Conservation (phyloP, 1,284 basidiomycete genomes). For the Laetiporus sulphureus region DNA sequence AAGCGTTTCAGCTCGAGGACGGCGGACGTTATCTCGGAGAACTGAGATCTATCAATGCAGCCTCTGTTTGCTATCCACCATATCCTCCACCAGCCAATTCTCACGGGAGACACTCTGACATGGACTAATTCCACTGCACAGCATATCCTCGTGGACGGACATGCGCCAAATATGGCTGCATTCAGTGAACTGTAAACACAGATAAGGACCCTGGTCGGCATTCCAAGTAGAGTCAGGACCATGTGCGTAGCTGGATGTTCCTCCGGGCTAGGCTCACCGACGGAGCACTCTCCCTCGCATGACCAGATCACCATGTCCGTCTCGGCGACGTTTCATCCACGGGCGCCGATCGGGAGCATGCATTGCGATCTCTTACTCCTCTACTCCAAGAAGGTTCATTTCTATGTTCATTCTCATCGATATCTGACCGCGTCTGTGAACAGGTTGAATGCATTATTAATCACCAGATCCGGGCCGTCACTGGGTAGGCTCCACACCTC, state of each 20-base stretch:
- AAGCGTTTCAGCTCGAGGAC: too few species aligned
- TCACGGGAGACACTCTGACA: too few species aligned
- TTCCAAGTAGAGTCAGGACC: neutral
- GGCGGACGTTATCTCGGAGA: too few species aligned
- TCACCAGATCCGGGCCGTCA: neutral
- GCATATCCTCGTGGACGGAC: too few species aligned
- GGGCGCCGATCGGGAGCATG: constrained; percentile 1
- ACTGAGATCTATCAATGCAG: too few species aligned
- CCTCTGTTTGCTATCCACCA: too few species aligned
- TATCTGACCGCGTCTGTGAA: constrained; percentile 15
- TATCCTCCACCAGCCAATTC: too few species aligned
- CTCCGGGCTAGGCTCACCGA: constrained; percentile 7
- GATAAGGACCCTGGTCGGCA: neutral
- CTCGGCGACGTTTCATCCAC: constrained; percentile 59
- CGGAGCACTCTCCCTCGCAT: constrained; percentile 2
- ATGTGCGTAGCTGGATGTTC: neutral
- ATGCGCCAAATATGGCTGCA: too few species aligned
- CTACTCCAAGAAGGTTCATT: constrained; percentile 20
- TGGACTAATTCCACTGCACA: constrained; percentile 8
- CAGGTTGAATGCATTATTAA: constrained; percentile 9
- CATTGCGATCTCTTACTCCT: constrained; percentile 15
- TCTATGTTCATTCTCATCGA: constrained; percentile 17
- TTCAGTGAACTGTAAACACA: neutral
- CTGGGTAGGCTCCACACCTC: neutral
- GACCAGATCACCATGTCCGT: constrained; percentile 39